phyloP scores from a whole-genome alignment of 371 early-diverging fungal genomes.

The Thermomucor indicae-seudaticae region DNA sequence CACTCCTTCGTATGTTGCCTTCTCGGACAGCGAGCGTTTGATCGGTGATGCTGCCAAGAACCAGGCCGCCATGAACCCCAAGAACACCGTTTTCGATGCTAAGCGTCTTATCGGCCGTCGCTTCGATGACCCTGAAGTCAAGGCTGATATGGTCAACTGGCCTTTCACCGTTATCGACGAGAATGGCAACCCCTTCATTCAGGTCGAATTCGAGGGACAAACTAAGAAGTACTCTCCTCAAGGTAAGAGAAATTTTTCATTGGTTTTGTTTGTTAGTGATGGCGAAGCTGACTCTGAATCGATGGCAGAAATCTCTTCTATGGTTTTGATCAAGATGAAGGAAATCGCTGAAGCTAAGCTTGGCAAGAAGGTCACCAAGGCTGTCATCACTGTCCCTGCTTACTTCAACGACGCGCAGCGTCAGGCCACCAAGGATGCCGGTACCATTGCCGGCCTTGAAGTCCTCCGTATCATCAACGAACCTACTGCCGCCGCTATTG shows the following conservation, averaged over 20 bases:
- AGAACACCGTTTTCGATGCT: conserved; percentile 94
- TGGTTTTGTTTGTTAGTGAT: background rate
- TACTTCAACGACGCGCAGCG: conserved; percentile 91
- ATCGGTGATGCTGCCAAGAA: conserved; percentile 96
- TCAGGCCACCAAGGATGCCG: conserved; percentile 99
- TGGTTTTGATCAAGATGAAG: conserved; percentile 93
- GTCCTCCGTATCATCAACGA: conserved; percentile 98
- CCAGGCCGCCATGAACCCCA: conserved; percentile 85
- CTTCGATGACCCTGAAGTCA: conserved; percentile 84
- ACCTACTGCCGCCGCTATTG: conserved; percentile 98
- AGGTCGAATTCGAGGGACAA: conserved; percentile 85
- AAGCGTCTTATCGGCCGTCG: conserved; percentile 98
- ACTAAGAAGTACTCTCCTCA: conserved; percentile 88
- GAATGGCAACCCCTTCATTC: conserved; percentile 81
- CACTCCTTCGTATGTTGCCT: conserved; percentile 94
- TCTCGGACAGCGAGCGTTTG: conserved; percentile 89
- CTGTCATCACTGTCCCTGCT: conserved; percentile 73
- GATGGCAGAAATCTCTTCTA: conserved; percentile 75
- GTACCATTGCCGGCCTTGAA: conserved; percentile 92
- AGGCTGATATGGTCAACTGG: conserved; percentile 93
- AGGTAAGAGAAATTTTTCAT: conserved; percentile 13
- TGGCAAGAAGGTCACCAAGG: conserved; percentile 75
- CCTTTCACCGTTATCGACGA: conserved; percentile 85
- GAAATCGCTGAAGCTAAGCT: conserved; percentile 87
- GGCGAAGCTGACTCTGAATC: conserved; percentile 1